Percentiles rank a stretch among this genome's conserved stretches.
Conservation (phyloP, 163 green algal genomes). For the Prototheca cutis region DNA sequence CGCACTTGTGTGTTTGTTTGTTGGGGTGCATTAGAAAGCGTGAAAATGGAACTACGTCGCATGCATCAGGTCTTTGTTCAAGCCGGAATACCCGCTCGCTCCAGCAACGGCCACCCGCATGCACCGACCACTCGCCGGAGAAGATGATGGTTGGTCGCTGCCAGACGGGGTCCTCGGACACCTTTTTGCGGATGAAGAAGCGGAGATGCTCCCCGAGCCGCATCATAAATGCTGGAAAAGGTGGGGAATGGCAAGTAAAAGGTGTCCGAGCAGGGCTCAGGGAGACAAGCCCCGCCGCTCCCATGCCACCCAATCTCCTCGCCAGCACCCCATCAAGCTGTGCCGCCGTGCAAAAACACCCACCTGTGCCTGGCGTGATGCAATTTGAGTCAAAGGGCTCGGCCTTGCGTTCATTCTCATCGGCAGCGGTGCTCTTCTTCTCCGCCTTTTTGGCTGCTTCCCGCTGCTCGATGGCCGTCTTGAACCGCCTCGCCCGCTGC, state of each 20-base stretch:
- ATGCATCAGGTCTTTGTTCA: no score
- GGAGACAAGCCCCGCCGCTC: neutral
- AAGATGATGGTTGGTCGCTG: slow-evolving; percentile 63
- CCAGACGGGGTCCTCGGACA: slow-evolving; percentile 70
- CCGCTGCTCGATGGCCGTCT: slow-evolving; percentile 54
- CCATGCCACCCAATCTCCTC: neutral
- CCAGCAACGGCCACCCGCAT: no score
- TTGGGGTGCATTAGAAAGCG: no score
- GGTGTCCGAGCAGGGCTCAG: no score
- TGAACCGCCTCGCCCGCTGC: slow-evolving; percentile 90
- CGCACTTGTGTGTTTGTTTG: no score
- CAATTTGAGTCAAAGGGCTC: slow-evolving; percentile 58
- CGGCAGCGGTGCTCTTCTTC: slow-evolving; percentile 14
- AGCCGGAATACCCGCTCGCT: no score
- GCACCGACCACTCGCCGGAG: no score
- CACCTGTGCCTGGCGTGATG: slow-evolving; percentile 55
- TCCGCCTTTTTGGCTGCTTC: slow-evolving; percentile 20
- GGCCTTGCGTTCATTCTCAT: neutral
- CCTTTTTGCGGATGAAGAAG: slow-evolving; percentile 71
- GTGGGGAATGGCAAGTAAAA: slow-evolving; percentile 25
- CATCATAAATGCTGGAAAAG: slow-evolving; percentile 82
- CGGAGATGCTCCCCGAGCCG: slow-evolving; percentile 68
- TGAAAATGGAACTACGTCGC: no score
- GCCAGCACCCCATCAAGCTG: neutral
- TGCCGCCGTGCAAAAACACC: no score